Conservation (phyloP, 1,284 basidiomycete genomes). For the Ceratobasidium sp. region DNA sequence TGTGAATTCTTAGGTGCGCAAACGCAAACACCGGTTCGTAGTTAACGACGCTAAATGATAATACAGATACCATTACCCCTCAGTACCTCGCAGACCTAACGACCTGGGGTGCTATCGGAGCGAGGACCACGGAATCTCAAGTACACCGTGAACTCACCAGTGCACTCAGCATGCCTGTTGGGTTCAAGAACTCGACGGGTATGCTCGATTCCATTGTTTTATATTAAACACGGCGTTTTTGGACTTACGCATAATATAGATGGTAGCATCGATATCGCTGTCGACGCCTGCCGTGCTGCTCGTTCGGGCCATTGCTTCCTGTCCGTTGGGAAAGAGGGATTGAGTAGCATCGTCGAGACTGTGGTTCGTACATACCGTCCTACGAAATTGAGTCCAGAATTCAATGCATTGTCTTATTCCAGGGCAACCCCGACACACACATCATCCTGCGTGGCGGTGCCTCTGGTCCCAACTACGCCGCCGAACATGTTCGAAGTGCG, state of each 20-base stretch:
- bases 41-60: constrained; percentile 47
- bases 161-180: constrained; percentile 90
- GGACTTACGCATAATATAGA: constrained; percentile 55
- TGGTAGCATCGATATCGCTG: constrained; percentile 81
- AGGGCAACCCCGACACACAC: constrained; percentile 91
- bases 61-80: constrained; percentile 82
- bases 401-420: neutral
- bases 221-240: constrained; percentile 61
- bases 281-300: constrained; percentile 93
- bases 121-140: constrained; percentile 96
- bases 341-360: constrained; percentile 93
- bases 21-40: constrained; percentile 57
- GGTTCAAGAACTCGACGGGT: constrained; percentile 67
- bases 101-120: constrained; percentile 98
- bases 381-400: constrained; percentile 9
- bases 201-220: constrained; percentile 75
- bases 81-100: constrained; percentile 98
- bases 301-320: constrained; percentile 91
- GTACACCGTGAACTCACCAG: constrained; percentile 91
- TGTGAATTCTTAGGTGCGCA: constrained; percentile 78
- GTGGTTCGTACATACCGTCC: constrained; percentile 62
- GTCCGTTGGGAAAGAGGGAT: constrained; percentile 91
- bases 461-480: constrained; percentile 86
- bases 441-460: constrained; percentile 91
- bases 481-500: constrained; percentile 82